Evolutionary conservation across 768 basidiomycete species (phyloP).

Genomic region (Podaxis sp.): DNA sequence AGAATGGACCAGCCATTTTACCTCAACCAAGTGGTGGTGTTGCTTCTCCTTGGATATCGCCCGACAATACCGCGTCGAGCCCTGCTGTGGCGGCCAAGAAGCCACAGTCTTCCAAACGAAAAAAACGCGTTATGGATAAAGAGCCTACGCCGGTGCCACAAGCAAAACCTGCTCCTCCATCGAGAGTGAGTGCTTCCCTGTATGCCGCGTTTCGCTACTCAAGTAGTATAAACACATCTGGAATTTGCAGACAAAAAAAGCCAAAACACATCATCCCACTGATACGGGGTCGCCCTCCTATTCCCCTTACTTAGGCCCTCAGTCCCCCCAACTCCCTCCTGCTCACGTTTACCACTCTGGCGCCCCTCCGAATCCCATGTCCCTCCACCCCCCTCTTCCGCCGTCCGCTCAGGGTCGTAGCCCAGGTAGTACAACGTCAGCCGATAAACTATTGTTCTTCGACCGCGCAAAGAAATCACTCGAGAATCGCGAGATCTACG

Average conservation of each 20-base stretch:
- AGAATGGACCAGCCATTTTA: slow-evolving; percentile 45
- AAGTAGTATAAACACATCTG: slow-evolving; percentile 8
- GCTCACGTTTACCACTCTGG: slow-evolving; percentile 27
- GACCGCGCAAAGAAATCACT: slow-evolving; percentile 85
- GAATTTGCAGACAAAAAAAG: slow-evolving; percentile 53
- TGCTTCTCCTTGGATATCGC: slow-evolving; percentile 7
- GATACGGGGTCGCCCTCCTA: slow-evolving; percentile 58
- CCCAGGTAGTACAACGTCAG: slow-evolving; percentile 33
- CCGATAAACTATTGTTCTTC: slow-evolving; percentile 89
- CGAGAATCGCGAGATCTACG: slow-evolving; percentile 75
- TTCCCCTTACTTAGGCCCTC: slow-evolving; percentile 44
- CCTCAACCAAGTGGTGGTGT: slow-evolving; percentile 46
- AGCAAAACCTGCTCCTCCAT: slow-evolving; percentile 41
- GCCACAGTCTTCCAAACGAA: slow-evolving; percentile 46
- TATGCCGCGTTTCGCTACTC: background rate
- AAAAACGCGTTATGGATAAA: slow-evolving; percentile 65
- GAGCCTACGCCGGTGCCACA: slow-evolving; percentile 62
- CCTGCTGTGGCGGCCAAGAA: slow-evolving; percentile 38
- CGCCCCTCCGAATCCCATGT: slow-evolving; percentile 20
- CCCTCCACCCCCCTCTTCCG: slow-evolving; percentile 20
- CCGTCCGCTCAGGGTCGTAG: slow-evolving; percentile 25
- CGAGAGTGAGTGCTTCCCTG: slow-evolving; percentile 23
- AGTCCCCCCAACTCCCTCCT: slow-evolving; percentile 40
- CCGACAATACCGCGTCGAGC: slow-evolving; percentile 11
- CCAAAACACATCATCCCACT: slow-evolving; percentile 58